phyloP scores from a whole-genome alignment of 2,329 filamentous ascomycete genomes.

The Trichoderma brevicompactum region DNA sequence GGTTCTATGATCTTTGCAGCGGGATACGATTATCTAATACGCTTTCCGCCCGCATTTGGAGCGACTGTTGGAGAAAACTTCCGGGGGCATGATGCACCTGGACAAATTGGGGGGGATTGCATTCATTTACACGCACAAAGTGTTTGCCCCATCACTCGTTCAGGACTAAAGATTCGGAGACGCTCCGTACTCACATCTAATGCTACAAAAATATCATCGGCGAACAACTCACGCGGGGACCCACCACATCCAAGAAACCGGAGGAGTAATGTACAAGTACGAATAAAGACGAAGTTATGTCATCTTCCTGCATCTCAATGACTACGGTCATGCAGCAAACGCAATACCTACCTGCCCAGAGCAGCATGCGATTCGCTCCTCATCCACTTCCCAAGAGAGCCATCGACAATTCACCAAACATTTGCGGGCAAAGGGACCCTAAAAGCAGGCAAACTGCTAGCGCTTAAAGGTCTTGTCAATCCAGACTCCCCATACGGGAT shows the following conservation, averaged over 20 bases:
- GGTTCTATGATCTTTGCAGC: constrained; percentile 6
- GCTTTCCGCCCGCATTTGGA: neutral
- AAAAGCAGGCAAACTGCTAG: neutral
- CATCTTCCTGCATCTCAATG: neutral
- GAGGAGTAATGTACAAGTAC: neutral
- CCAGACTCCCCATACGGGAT: neutral
- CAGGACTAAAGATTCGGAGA: constrained; percentile 3
- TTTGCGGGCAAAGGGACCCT: neutral
- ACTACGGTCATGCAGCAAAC: neutral
- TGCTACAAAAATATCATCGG: neutral
- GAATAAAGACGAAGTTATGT: constrained; percentile 1
- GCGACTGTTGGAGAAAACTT: constrained; percentile 2
- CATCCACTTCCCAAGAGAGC: neutral
- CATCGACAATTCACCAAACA: neutral
- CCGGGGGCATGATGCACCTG: constrained; percentile 8
- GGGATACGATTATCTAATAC: constrained; percentile 10
- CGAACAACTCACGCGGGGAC: constrained; percentile 11
- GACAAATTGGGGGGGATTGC: constrained; percentile 2
- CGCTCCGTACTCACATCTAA: neutral
- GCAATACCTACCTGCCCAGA: neutral
- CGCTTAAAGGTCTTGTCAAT: neutral
- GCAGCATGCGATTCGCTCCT: neutral
- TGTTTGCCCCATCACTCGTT: neutral
- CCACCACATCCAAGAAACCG: constrained; percentile 1
- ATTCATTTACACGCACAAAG: neutral